Conservation (phyloP, 306 rosid genomes). For the Lotus japonicus region DNA sequence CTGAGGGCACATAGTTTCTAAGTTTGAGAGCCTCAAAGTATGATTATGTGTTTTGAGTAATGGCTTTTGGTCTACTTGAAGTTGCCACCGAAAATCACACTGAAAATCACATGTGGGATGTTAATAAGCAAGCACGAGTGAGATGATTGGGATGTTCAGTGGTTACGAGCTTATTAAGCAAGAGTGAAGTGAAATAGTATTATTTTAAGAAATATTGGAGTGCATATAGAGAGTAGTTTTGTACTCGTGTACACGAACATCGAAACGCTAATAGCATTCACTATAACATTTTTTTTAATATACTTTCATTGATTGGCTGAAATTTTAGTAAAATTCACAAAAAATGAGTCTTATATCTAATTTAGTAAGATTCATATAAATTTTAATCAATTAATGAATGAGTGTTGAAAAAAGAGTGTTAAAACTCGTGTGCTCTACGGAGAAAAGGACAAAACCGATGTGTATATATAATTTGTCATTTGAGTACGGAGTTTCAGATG, state of each 20-base stretch:
- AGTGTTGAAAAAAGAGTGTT: no score
- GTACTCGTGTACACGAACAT: no score
- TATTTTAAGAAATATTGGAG: neutral
- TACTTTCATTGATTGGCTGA: no score
- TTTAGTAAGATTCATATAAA: no score
- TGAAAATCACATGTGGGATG: conserved; percentile 33
- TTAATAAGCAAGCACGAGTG: conserved; percentile 36
- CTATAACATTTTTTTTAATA: no score
- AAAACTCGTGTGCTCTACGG: no score
- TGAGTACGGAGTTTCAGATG: conserved; percentile 25
- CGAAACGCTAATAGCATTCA: no score
- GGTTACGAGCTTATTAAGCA: conserved; percentile 54
- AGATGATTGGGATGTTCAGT: conserved; percentile 42
- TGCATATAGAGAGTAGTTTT: neutral
- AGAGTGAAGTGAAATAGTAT: conserved; percentile 29
- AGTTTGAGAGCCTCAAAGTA: conserved; percentile 30
- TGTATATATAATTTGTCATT: neutral
- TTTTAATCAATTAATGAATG: no score
- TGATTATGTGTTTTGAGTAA: conserved; percentile 30
- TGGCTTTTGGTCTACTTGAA: conserved; percentile 21
- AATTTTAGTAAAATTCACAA: no score
- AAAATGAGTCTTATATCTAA: no score
- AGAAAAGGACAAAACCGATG: conserved; percentile 32
- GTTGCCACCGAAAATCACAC: conserved; percentile 25
- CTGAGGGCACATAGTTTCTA: neutral